Evolutionary conservation across 179 eudicot species (phyloP), one percentile per base, ranked within the genome.

Genomic region (Pouteria campechiana): DNA sequence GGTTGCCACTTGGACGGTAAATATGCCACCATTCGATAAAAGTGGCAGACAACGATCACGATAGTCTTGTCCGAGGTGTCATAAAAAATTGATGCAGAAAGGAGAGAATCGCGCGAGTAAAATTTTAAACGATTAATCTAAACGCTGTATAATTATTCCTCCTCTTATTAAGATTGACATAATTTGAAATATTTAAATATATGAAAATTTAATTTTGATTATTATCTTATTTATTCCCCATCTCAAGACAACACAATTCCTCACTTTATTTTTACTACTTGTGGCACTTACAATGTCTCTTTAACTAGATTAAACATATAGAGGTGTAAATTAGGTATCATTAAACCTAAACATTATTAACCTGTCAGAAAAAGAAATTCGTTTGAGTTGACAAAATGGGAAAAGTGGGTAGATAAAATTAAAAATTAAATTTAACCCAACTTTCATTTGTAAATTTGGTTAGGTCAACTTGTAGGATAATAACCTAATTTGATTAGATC

Each of bases 261-360:
- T 32, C 44, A 32, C 58, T 51, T 64, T 64, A 59, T 64, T 73
- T 74, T 66, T 75, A 70, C 59, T 58, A 54, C 63, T 51, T 72
- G 54, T 51, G 62, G 65, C 69, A 65, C 54, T 54, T 54, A 52
- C 70, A 52, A 54, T 34, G 5, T 39, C 32, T 27, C 19, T 3
- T 35, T n/a, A n/a, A n/a, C n/a, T n/a, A n/a, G n/a, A 37, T 25
- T n/a, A 35, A 13, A 41, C 25, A 28, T 37, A 48, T 32, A 42
- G 20, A 31, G 25, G 28, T 12, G 24, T 49, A 32, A 31, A 18
- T 17, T 41, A 56, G 56, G 59, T 63, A 55, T 37, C 55, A 33
- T 35, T 57, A 54, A 50, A 28, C 25, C 18, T 15, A 18, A 14
- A 18, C 25, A 18, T 33, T 36, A 21, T 35, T 21, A 18, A 2